Evolutionary conservation across 768 basidiomycete species (phyloP).

Genomic region (Tulasnella sp.): DNA sequence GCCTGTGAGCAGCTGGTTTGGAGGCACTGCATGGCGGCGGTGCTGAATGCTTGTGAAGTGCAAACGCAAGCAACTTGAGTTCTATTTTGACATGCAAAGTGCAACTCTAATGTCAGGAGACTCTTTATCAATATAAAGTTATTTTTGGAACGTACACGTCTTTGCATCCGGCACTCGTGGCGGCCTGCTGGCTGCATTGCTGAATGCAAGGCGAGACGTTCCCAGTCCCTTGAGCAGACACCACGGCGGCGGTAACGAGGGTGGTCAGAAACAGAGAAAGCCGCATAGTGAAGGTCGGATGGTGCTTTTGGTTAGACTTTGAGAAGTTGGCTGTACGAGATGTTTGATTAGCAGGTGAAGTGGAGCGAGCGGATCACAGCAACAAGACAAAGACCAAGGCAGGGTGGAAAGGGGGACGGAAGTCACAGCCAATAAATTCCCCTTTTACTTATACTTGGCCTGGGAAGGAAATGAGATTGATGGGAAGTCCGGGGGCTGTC

Average conservation of each 20-base stretch:
- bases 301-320: not conserved
- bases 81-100: not conserved
- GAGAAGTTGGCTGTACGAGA: not conserved
- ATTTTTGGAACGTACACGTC: not conserved
- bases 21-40: not conserved
- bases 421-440: not conserved
- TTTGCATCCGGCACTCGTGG: not conserved
- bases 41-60: not conserved
- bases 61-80: not conserved
- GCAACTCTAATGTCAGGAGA: not conserved
- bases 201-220: not conserved
- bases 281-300: not conserved
- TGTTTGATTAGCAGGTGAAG: not conserved
- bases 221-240: conserved; percentile 3
- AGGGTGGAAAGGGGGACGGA: not conserved
- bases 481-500: not conserved
- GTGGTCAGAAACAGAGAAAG: not conserved
- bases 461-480: not conserved
- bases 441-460: not conserved
- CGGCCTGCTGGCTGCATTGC: not conserved
- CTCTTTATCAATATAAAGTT: not conserved
- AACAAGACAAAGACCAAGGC: not conserved
- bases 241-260: not conserved
- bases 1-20: not conserved
- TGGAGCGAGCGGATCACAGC: not conserved